phyloP scores from a whole-genome alignment of 805 yeast genomes.

The Brettanomyces naardenensis region DNA sequence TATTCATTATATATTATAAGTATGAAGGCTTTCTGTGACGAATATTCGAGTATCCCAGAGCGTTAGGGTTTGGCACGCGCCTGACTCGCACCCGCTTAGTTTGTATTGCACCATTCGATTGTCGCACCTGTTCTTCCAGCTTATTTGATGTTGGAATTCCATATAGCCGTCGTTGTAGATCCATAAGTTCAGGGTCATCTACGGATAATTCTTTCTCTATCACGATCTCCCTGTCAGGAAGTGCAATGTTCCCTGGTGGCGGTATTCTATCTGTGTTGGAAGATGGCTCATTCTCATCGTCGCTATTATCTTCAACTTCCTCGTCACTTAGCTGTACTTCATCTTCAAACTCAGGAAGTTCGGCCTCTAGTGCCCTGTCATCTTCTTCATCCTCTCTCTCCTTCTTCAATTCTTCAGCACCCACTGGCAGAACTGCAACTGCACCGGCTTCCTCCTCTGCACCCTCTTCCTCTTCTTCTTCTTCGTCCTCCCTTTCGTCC shows the following conservation, averaged over 20 bases:
- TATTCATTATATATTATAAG: neutral
- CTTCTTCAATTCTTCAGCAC: constrained; percentile 4
- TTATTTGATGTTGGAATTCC: constrained; percentile 19
- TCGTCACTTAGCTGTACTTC: constrained; percentile 5
- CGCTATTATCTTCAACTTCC: constrained; percentile 2
- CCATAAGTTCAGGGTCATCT: constrained; percentile 32
- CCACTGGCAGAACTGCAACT: constrained; percentile 5
- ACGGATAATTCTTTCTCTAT: constrained; percentile 22
- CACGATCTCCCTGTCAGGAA: constrained; percentile 17
- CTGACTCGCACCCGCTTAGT: constrained; percentile 35
- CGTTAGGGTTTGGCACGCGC: constrained; percentile 41
- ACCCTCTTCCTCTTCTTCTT: constrained; percentile 7
- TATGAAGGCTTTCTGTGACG: constrained; percentile 39
- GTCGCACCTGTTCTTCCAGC: constrained; percentile 19
- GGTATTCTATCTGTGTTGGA: constrained; percentile 1
- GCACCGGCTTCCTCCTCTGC: constrained; percentile 8
- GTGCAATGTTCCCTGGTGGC: constrained; percentile 1
- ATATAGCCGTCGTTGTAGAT: constrained; percentile 22
- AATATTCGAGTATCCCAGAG: constrained; percentile 36
- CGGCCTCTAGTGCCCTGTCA: constrained; percentile 1
- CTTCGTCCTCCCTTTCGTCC: constrained; percentile 5
- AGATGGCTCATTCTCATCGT: neutral
- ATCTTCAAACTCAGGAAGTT: constrained; percentile 7
- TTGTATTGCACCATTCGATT: constrained; percentile 21
- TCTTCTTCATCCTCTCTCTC: constrained; percentile 4